Base-by-base conservation (phyloP, 148 eudicot genomes). In the Amaranthus hypochondriacus region DNA sequence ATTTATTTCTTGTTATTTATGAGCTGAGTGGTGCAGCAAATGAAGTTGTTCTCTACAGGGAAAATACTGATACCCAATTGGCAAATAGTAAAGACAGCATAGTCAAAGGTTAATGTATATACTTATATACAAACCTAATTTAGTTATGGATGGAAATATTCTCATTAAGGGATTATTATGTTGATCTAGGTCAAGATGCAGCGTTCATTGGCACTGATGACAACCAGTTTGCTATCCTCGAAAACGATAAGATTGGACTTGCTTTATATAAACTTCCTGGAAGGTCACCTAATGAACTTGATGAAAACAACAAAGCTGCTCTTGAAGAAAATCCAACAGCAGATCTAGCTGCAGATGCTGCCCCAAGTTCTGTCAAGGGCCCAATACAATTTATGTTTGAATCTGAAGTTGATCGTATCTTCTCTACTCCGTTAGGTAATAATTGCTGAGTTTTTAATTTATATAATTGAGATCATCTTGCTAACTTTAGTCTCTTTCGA, bases 371-470 rank as follows among this genome's bases (percentile, higher is more conserved):
- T 56, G 78, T 91, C 74, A 92, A 95, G 90, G 98, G 98, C 56
- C 97, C 98, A 57, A 49, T 87, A 82, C 92, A 85, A 48, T 90
- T 95, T 85, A 83, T 92, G 87, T 90, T 95, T 81, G 98, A 95
- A 81, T 88, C 88, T 81, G 93, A 88, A 86, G 89, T 92, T 74
- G 97, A 95, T 71, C 86, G 98, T 65, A 90, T 95, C 81, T 95
- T 95, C 86, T 88, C 96, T 75, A 92, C 96, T 48, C 98, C 98
- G 15, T 66, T 95, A 95, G 98, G 98, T 95, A 73, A 80, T 72
- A 68, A 56, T 49, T n/a, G 4, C 28, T 71, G 43, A 46, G 51
- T 43, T 28, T 57, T 60, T 74, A 13, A 54, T 69, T 56, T 48
- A 71, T 48, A 59, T 53, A 51, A 21, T 59, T 75, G 28, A 61